These are phyloP conservation scores for Neofusicoccum ribis DNA, from an alignment of 2,329 filamentous ascomycete genomes.

Conservation along the genomic window DNA sequence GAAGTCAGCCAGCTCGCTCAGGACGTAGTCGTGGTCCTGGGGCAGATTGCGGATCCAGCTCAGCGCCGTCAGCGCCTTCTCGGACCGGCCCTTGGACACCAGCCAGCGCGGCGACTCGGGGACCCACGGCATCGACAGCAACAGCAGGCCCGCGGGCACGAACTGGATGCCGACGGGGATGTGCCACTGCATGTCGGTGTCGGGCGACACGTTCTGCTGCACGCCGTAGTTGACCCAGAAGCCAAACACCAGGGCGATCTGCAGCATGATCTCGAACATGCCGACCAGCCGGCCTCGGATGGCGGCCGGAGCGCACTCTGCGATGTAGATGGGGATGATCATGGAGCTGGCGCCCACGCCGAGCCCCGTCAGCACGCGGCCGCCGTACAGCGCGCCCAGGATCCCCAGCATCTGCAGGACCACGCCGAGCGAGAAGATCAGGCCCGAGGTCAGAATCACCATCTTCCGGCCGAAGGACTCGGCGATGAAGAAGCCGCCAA, in stretches of 20 bases:
- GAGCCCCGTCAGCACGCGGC: conserved; percentile 60
- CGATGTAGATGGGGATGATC: conserved; percentile 62
- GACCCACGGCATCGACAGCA: conserved; percentile 62
- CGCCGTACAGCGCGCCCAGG: conserved; percentile 58
- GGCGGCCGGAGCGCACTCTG: conserved; percentile 60
- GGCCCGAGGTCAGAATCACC: conserved; percentile 58
- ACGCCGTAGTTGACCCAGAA: conserved; percentile 59
- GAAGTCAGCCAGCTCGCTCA: conserved; percentile 38
- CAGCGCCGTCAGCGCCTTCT: conserved; percentile 60
- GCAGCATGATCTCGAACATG: conserved; percentile 40
- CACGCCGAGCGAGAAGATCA: conserved; percentile 61
- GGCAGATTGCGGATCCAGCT: conserved; percentile 57
- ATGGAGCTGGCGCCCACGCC: conserved; percentile 55
- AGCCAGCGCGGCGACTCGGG: conserved; percentile 69
- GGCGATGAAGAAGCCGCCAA: conserved; percentile 56
- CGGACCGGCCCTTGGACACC: conserved; percentile 67
- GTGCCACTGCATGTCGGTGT: conserved; percentile 4
- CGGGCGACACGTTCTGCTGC: conserved; percentile 48
- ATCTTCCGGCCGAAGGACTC: conserved; percentile 58
- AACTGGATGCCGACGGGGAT: conserved; percentile 66
- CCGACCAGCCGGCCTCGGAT: conserved; percentile 61
- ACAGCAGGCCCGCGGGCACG: conserved; percentile 62
- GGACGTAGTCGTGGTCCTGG: conserved; percentile 34
- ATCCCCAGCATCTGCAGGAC: conserved; percentile 57
- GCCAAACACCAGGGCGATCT: conserved; percentile 52